phyloP scores from a whole-genome alignment of 495 filamentous ascomycete genomes.

The Trichoderma parareesei region DNA sequence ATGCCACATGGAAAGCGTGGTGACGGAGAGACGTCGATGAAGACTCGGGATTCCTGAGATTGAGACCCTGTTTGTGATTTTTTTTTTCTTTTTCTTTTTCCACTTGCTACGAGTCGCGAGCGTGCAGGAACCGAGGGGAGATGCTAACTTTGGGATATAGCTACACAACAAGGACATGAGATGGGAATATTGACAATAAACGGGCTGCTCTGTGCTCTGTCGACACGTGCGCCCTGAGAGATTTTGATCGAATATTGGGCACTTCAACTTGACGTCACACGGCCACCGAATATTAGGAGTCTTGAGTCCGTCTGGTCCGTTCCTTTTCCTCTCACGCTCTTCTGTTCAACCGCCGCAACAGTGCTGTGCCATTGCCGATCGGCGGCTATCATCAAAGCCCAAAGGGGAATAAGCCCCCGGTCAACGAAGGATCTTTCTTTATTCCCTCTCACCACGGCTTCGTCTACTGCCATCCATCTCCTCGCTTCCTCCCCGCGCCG shows the following conservation, averaged over 20 bases:
- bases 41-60: not conserved
- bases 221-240: too few species aligned
- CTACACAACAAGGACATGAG: too few species aligned
- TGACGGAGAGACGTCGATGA: not conserved
- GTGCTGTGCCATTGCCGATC: not conserved
- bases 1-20: not conserved
- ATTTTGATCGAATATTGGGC: too few species aligned
- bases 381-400: not conserved
- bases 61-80: too few species aligned
- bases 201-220: too few species aligned
- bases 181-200: too few species aligned
- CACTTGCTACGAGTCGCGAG: too few species aligned
- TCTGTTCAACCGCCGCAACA: not conserved
- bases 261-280: too few species aligned
- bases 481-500: not conserved
- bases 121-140: too few species aligned
- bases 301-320: not conserved
- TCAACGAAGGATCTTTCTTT: not conserved
- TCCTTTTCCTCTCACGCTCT: not conserved
- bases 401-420: not conserved
- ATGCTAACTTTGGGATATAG: too few species aligned
- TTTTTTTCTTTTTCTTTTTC: too few species aligned
- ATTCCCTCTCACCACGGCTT: not conserved
- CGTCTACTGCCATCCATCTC: not conserved
- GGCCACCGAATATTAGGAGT: too few species aligned